phyloP scores from a whole-genome alignment of 495 filamentous ascomycete genomes.

The Penicillium coffeae region DNA sequence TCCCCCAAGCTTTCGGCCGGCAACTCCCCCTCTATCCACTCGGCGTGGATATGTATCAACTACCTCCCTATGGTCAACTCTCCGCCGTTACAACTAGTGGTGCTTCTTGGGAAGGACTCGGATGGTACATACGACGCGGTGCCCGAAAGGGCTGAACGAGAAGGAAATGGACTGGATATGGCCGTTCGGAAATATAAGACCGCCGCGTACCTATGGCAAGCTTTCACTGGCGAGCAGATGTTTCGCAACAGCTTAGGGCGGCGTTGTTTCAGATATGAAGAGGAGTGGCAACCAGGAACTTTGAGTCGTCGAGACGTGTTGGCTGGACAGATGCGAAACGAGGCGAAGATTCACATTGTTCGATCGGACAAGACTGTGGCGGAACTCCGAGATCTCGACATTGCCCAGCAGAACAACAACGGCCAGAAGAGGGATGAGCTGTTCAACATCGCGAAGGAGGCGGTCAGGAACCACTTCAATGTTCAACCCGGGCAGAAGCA shows the following conservation, averaged over 20 bases:
- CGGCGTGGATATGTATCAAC: constrained; percentile 73
- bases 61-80: constrained; percentile 73
- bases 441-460: constrained; percentile 70
- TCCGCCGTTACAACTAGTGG: constrained; percentile 80
- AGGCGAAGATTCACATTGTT: constrained; percentile 83
- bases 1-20: constrained; percentile 73
- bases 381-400: constrained; percentile 72
- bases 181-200: constrained; percentile 85
- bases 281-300: constrained; percentile 84
- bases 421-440: constrained; percentile 67
- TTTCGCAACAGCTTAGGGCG: constrained; percentile 78
- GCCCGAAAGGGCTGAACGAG: constrained; percentile 66
- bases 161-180: constrained; percentile 74
- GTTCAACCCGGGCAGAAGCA: constrained; percentile 70
- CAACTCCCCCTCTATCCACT: constrained; percentile 65
- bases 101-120: constrained; percentile 82
- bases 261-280: constrained; percentile 82
- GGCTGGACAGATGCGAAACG: constrained; percentile 71
- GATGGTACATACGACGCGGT: constrained; percentile 80
- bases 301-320: constrained; percentile 67
- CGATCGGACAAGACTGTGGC: constrained; percentile 76
- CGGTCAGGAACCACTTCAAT: constrained; percentile 70
- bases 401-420: constrained; percentile 72
- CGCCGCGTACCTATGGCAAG: constrained; percentile 92
- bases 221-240: constrained; percentile 94